Percentiles rank a stretch among this genome's conserved stretches.
These are phyloP conservation scores for Candida alai DNA, from an alignment of 805 yeast genomes.

Conservation along the genomic window DNA sequence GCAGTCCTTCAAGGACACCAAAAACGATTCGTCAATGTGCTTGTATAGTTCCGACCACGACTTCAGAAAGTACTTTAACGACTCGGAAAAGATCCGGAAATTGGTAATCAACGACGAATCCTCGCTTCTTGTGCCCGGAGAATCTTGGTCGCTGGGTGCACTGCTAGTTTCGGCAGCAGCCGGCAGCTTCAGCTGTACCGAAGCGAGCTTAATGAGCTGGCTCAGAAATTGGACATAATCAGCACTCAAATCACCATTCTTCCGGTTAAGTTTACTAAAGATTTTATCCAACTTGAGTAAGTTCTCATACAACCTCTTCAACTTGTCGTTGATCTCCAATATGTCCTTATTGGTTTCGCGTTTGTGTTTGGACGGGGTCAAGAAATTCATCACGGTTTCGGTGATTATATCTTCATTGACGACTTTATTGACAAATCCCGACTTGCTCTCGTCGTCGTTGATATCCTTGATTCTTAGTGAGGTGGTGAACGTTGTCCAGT, in stretches of 20 bases:
- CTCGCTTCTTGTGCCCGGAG: constrained; percentile 4
- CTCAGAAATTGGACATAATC: constrained; percentile 70
- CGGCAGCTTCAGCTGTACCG: constrained; percentile 23
- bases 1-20: constrained; percentile 80
- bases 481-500: constrained; percentile 67
- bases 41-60: constrained; percentile 42
- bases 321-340: constrained; percentile 65
- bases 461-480: constrained; percentile 41
- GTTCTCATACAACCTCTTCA: constrained; percentile 83
- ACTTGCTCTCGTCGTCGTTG: constrained; percentile 12
- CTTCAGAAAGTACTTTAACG: constrained; percentile 32
- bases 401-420: constrained; percentile 76
- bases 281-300: constrained; percentile 73
- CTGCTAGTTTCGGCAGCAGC: constrained; percentile 2
- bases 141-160: too few species aligned
- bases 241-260: constrained; percentile 65
- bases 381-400: constrained; percentile 91
- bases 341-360: constrained; percentile 72
- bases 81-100: constrained; percentile 35
- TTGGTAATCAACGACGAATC: constrained; percentile 20
- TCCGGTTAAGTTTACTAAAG: constrained; percentile 65
- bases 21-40: constrained; percentile 71
- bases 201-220: constrained; percentile 66
- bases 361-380: constrained; percentile 61
- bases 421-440: constrained; percentile 32